Evolutionary conservation across 78 protist genomes (phyloP).

Genomic region (Emiliania huxleyi): DNA sequence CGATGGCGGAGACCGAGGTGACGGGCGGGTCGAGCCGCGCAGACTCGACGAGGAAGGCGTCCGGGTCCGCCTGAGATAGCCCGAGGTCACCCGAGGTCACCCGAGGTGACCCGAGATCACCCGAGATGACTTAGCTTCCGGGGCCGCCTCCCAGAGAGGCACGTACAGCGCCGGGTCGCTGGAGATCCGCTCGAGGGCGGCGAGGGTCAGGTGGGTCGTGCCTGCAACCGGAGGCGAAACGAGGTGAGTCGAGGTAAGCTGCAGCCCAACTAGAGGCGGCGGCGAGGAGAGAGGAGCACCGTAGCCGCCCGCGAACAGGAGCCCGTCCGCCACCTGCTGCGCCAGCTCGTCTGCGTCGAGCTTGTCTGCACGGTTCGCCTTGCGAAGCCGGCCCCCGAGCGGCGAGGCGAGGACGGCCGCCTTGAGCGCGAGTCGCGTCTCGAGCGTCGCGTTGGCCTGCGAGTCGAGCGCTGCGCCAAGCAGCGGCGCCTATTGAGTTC

Average conservation of each 20-base stretch:
- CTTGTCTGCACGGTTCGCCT: not conserved
- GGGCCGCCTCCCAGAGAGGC: not conserved
- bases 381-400: not conserved
- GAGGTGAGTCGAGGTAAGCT: not conserved
- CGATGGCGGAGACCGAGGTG: not conserved
- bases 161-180: not conserved
- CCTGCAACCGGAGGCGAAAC: not conserved
- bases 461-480: not conserved
- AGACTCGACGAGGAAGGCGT: not conserved
- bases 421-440: not conserved
- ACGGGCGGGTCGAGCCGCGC: slow-evolving; percentile 11
- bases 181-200: not conserved
- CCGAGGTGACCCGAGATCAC: too few relatives aligned
- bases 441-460: not conserved
- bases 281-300: not conserved
- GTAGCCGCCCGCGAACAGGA: not conserved
- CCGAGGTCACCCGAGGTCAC: too few relatives aligned
- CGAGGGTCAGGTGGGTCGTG: not conserved
- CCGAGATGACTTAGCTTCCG: too few relatives aligned
- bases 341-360: not conserved
- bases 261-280: not conserved
- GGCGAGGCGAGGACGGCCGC: not conserved
- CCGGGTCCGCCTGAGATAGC: too few relatives aligned
- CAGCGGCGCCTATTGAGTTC: too few relatives aligned
- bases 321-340: not conserved